Evolutionary conservation across 2,329 filamentous ascomycete genomes (phyloP).

Genomic region (Colletotrichum sublineola): DNA sequence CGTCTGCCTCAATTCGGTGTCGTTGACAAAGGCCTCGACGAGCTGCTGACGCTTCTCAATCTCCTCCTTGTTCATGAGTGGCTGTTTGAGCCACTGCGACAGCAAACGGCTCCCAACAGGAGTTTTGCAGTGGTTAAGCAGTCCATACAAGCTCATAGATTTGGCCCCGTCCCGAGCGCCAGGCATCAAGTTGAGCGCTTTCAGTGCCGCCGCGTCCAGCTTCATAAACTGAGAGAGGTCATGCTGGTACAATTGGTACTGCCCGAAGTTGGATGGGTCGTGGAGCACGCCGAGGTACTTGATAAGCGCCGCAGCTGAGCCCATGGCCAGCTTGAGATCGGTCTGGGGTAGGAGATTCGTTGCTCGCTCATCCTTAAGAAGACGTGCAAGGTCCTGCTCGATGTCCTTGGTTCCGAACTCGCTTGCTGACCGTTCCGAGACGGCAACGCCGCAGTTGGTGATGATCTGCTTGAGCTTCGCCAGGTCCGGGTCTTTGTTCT

Average conservation of each 20-base stretch:
- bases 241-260: constrained; percentile 97
- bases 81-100: constrained; percentile 97
- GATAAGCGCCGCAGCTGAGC: constrained; percentile 91
- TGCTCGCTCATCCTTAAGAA: constrained; percentile 88
- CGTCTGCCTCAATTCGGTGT: constrained; percentile 92
- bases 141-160: constrained; percentile 94
- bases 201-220: constrained; percentile 91
- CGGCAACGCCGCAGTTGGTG: constrained; percentile 90
- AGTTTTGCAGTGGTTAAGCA: constrained; percentile 98
- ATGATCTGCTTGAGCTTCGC: constrained; percentile 89
- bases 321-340: constrained; percentile 96
- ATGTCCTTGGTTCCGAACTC: constrained; percentile 94
- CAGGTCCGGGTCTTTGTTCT: constrained; percentile 90
- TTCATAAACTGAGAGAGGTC: constrained; percentile 99
- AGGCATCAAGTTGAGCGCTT: constrained; percentile 97
- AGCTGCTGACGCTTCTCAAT: constrained; percentile 94
- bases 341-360: constrained; percentile 86
- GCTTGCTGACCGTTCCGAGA: constrained; percentile 80
- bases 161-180: constrained; percentile 95
- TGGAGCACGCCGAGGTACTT: constrained; percentile 93
- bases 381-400: constrained; percentile 89
- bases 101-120: constrained; percentile 90
- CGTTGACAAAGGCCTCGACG: constrained; percentile 93
- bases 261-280: constrained; percentile 94
- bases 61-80: constrained; percentile 89